Evolutionary conservation across 805 yeast species (phyloP).

Genomic region (Sporopachydermia lactativora): DNA sequence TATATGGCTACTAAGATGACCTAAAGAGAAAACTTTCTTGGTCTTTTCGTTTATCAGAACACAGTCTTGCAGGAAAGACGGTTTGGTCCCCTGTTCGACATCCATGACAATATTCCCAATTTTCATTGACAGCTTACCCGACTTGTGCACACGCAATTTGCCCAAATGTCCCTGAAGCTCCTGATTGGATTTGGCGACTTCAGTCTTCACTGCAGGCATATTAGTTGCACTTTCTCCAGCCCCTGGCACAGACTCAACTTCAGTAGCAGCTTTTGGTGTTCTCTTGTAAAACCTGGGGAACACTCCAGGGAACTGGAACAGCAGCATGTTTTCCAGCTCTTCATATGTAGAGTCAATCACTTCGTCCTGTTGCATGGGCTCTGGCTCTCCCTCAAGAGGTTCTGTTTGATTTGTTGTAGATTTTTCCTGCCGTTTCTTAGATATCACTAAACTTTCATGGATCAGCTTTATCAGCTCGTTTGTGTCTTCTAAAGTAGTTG

Average conservation of each 20-base stretch:
- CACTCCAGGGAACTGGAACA: slow-evolving; percentile 36
- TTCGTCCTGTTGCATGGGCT: background rate
- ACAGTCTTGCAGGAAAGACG: slow-evolving; percentile 62
- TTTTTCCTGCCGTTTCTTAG: slow-evolving; percentile 2
- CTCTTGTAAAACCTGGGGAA: slow-evolving; percentile 24
- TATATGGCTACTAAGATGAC: slow-evolving; percentile 40
- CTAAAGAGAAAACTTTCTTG: slow-evolving; percentile 32
- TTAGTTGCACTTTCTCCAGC: slow-evolving; percentile 5
- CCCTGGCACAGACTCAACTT: slow-evolving; percentile 2
- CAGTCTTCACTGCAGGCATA: slow-evolving; percentile 3
- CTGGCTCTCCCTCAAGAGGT: background rate
- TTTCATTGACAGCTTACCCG: slow-evolving; percentile 68
- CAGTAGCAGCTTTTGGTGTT: slow-evolving; percentile 10
- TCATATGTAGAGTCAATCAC: slow-evolving; percentile 4
- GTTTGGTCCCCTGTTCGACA: slow-evolving; percentile 55
- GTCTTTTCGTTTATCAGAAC: slow-evolving; percentile 36
- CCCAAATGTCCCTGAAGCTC: slow-evolving; percentile 53
- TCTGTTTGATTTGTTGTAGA: background rate
- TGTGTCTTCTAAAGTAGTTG: slow-evolving; percentile 1
- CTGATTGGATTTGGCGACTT: slow-evolving; percentile 2
- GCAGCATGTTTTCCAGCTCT: slow-evolving; percentile 17
- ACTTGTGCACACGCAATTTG: slow-evolving; percentile 57
- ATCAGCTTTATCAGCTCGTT: background rate
- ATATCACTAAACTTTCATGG: slow-evolving; percentile 4
- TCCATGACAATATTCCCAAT: slow-evolving; percentile 60